Conservation (phyloP, 2,329 filamentous ascomycete genomes). For the Colletotrichum theobromicola region DNA sequence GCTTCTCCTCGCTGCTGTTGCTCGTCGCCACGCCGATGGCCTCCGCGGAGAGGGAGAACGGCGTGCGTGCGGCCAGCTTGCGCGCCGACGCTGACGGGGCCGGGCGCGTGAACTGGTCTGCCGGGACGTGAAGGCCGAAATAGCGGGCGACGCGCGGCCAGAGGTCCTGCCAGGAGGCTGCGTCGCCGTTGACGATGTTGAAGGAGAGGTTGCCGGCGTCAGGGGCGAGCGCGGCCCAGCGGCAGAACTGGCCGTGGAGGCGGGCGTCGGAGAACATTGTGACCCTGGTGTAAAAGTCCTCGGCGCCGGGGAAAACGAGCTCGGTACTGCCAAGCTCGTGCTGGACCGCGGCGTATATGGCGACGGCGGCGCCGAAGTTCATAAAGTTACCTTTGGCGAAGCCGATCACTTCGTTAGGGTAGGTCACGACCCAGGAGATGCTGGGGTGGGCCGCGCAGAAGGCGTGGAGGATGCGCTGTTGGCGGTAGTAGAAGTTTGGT, state of each 20-base stretch:
- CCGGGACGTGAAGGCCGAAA: constrained; percentile 37
- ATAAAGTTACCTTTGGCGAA: constrained; percentile 39
- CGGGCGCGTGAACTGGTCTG: constrained; percentile 30
- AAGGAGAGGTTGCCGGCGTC: constrained; percentile 43
- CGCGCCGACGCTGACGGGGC: constrained; percentile 21
- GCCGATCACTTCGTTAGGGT: constrained; percentile 37
- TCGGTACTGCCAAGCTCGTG: constrained; percentile 35
- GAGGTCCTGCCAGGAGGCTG: constrained; percentile 44
- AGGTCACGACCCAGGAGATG: constrained; percentile 32
- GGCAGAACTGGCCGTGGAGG: constrained; percentile 32
- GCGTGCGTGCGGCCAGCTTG: constrained; percentile 30
- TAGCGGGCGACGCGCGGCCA: constrained; percentile 42
- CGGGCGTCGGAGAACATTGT: constrained; percentile 36
- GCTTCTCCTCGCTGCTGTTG: constrained; percentile 24
- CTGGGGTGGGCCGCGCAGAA: constrained; percentile 20
- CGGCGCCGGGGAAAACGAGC: constrained; percentile 37
- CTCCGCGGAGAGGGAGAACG: constrained; percentile 30
- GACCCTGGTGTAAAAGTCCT: constrained; percentile 37
- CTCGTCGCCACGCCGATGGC: constrained; percentile 30
- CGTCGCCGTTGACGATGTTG: constrained; percentile 47
- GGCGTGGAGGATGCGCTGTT: constrained; percentile 46
- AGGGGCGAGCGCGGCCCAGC: background rate
- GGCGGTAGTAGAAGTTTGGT: constrained; percentile 57
- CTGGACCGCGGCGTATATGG: constrained; percentile 42
- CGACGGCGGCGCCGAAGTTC: constrained; percentile 44